Conservation (phyloP, 495 filamentous ascomycete species). For the Chaetomium cochliodes region DNA sequence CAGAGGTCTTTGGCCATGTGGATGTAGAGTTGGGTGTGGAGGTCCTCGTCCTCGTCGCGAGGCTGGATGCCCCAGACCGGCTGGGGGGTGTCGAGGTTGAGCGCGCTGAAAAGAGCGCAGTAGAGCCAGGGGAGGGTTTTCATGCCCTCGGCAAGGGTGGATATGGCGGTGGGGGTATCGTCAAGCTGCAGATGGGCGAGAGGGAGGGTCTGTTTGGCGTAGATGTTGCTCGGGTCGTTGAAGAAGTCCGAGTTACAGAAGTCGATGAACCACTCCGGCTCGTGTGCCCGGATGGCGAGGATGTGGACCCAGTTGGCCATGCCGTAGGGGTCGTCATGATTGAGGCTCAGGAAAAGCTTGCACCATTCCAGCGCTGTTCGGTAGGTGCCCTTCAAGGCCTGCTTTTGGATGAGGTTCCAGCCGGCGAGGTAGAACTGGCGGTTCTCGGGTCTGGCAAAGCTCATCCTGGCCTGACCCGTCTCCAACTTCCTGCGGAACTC, state of each 20-base stretch:
- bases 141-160: constrained; percentile 64
- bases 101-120: constrained; percentile 68
- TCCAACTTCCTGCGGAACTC: constrained; percentile 72
- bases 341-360: constrained; percentile 75
- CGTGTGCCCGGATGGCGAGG: constrained; percentile 73
- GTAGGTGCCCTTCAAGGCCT: constrained; percentile 89
- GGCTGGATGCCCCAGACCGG: constrained; percentile 79
- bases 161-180: constrained; percentile 61
- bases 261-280: constrained; percentile 72
- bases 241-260: constrained; percentile 61
- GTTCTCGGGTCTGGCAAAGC: constrained; percentile 79
- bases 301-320: constrained; percentile 77
- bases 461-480: constrained; percentile 73
- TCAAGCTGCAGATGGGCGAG: constrained; percentile 71
- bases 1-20: constrained; percentile 81
- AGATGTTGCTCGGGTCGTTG: constrained; percentile 47
- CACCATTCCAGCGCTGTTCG: constrained; percentile 91
- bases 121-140: constrained; percentile 78
- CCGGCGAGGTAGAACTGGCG: constrained; percentile 87
- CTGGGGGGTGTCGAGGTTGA: constrained; percentile 70
- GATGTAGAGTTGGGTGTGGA: constrained; percentile 78
- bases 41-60: constrained; percentile 62
- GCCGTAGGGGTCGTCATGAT: constrained; percentile 80
- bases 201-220: constrained; percentile 69
- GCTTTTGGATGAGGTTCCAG: constrained; percentile 81